phyloP scores from a whole-genome alignment of 108 stramenopile species.

The Nitzschia sp. region DNA sequence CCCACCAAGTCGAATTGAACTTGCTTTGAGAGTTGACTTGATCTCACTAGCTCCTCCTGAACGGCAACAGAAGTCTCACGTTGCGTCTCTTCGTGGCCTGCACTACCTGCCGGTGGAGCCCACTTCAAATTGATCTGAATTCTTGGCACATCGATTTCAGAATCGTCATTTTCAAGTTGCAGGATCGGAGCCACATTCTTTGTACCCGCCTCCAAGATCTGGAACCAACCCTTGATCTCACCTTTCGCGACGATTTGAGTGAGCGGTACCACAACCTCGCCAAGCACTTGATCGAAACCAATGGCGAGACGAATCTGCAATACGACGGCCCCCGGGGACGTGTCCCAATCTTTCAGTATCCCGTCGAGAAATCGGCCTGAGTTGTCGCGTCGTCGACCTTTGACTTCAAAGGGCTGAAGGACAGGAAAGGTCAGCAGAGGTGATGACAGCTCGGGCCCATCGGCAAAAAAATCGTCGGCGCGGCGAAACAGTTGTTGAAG shows the following conservation, averaged over 20 bases:
- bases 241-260: constrained; percentile 49
- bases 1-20: constrained; percentile 66
- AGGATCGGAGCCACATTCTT: background rate
- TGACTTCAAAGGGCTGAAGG: constrained; percentile 68
- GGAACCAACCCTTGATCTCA: constrained; percentile 75
- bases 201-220: constrained; percentile 59
- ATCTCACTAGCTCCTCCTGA: constrained; percentile 66
- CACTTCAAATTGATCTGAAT: constrained; percentile 24
- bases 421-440: constrained; percentile 55
- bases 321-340: constrained; percentile 66
- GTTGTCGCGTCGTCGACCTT: constrained; percentile 48
- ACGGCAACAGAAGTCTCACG: constrained; percentile 45
- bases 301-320: constrained; percentile 62
- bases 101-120: constrained; percentile 9
- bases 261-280: constrained; percentile 79
- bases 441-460: background rate
- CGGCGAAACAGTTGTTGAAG: constrained; percentile 62
- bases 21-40: constrained; percentile 38
- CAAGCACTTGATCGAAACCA: constrained; percentile 66
- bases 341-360: constrained; percentile 50
- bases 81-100: constrained; percentile 19
- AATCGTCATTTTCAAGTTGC: constrained; percentile 4
- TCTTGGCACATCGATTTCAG: constrained; percentile 9
- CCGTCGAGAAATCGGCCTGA: constrained; percentile 1
- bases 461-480: constrained; percentile 2